Base-by-base conservation (phyloP, 2,329 filamentous ascomycete genomes). In the Xylariales sp. region DNA sequence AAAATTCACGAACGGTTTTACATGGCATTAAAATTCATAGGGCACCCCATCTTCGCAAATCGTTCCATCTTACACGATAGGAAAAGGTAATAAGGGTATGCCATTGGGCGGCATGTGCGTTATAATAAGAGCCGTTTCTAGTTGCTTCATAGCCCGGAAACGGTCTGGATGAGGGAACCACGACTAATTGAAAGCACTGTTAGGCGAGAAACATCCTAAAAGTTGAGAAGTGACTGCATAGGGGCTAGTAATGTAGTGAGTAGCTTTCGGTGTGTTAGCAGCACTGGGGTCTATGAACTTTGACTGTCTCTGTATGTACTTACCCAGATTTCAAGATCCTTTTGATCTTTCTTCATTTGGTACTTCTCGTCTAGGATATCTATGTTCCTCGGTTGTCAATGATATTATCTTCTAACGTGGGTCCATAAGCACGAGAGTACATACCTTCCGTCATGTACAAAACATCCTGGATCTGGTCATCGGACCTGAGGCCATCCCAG, bases 321-420 rank as follows among this genome's bases (percentile, higher is more conserved):
- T 54, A 70, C 69, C 69, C 69, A 68, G 45, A 56, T 28, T 34
- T 71, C 67, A 4, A 71, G 41, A 1, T 69, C 62, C 52, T 65
- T 66, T 39, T 69, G 60, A 10, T 71, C 59, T 46, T 53, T 8
- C 58, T 62, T 62, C 9, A 39, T 23, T n/a, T 71, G 32, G 56
- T 46, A 69, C 53, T 64, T 62, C 56, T 64, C 34, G 8, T 71
- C 69, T 1, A 71, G 48, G 39, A 71, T 66, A 55, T 71, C 69
- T 71, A 45, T 41, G 48, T 53, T 34, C 7, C 2, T 30, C 39
- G 14, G 3, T 16, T 49, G 39, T 63, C 18, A 69, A 16, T 23
- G 8, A 16, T 5, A 3, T 18, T 49, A 2, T 9, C 16, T 10
- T 3, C 7, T 18, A 16, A 14, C 43, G 43, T 45, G 12, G 16